Evolutionary conservation across 176 grass and related monocot genomes (phyloP), one percentile per base, ranked within the genome.

Genomic region (Aegilops longissima): DNA sequence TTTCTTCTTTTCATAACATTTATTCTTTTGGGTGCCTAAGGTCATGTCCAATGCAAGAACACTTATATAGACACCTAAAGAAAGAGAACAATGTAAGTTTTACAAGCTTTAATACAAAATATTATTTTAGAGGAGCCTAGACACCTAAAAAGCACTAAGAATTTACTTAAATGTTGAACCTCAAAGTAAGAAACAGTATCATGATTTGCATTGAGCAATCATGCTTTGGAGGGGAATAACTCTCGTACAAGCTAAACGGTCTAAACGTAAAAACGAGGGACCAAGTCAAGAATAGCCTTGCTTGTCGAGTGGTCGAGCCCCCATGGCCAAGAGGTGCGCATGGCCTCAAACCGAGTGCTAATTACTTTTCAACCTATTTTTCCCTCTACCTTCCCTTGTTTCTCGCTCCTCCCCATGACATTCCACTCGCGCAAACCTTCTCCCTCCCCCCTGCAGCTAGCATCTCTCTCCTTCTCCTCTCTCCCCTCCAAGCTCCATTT

Each of bases 241-340:
- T 59, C 56, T 21, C 6, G 18, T 59, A 8, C 56, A 59, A 59
- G 56, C 20, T 59, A 59, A 59, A 21, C 2, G 18, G 7, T 59
- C 56, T 59, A 59, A 59, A 21, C 20, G 7, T 72, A 73, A 74
- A 73, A 33, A 23, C 5, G 5, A 25, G 34, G n/a, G 72, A 83
- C 74, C 67, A 87, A 61, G 85, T 87, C 85, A 84, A 87, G 74
- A 67, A 11, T 34, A 6, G 42, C 80, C 40, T 23, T 13, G 24
- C 29, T 27, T 74, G 24, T 49, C 20, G 54, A 58, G 54, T 58
- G 54, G 54, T 20, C 18, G 66, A 6, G 18, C 36, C 14, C 78
- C 16, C 12, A 38, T 34, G 66, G 87, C 74, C 54, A 21, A 58
- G 18, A 21, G 20, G 7, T 59, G 80, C 80, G 80, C 72, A 66